Conservation (phyloP, 768 basidiomycete genomes). For the Lanmaoa rubissima region DNA sequence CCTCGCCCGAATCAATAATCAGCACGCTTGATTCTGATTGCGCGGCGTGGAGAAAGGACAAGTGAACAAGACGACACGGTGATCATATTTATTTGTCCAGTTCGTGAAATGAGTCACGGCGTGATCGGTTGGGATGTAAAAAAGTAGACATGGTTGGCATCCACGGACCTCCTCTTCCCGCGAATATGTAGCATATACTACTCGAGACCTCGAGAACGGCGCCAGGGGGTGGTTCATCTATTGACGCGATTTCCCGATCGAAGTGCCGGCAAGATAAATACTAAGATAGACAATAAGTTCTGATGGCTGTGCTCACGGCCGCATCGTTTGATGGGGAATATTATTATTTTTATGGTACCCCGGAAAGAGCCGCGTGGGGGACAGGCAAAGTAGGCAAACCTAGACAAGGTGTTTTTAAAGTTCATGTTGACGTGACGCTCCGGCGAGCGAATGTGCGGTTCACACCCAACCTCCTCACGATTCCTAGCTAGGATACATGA, state of each 20-base stretch:
- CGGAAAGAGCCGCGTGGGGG: constrained; percentile 3
- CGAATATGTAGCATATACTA: constrained; percentile 13
- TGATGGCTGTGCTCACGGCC: constrained; percentile 15
- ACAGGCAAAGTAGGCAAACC: not conserved
- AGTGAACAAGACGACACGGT: constrained; percentile 7
- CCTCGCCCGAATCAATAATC: not conserved
- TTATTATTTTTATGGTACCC: not conserved
- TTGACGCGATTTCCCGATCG: constrained; percentile 9
- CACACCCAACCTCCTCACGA: constrained; percentile 7
- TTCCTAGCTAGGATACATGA: constrained; percentile 26
- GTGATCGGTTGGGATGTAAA: not conserved
- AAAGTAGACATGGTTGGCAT: not conserved
- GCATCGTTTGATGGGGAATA: not conserved
- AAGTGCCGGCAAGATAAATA: constrained; percentile 17
- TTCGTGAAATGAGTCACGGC: not conserved
- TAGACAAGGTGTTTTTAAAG: not conserved
- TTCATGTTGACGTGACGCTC: constrained; percentile 13
- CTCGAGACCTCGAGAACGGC: constrained; percentile 3
- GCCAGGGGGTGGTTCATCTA: constrained; percentile 8
- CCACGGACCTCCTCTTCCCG: constrained; percentile 10
- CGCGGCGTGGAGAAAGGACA: not conserved
- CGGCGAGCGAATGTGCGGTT: constrained; percentile 8
- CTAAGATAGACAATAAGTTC: constrained; percentile 7
- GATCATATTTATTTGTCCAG: not conserved
- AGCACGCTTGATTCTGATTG: not conserved